Base-by-base conservation (phyloP, 2,329 filamentous ascomycete species). In the Aspergillus eucalypticola region DNA sequence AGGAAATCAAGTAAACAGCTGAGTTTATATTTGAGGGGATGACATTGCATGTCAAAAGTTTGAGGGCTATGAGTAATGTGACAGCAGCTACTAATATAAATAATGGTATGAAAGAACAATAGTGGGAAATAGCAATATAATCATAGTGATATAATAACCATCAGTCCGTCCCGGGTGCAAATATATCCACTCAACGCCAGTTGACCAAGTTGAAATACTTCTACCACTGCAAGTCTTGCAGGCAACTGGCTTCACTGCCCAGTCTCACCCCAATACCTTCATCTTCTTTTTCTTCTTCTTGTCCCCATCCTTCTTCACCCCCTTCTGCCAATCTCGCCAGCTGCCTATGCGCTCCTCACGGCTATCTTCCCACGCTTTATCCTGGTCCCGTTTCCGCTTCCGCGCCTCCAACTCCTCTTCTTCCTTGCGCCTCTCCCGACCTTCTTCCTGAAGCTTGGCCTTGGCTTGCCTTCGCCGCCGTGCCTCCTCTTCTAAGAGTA, bases 381-480 rank as follows among this genome's bases (percentile, higher is more conserved):
- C 92, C 75, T 95, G 91, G 73, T 98, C 92, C 61, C 95, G 84
- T 85, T 94, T 94, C 68, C 90, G 84, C 80, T 93, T 94, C 70
- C 91, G 82, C 67, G 85, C 85, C 70, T 94, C 92, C 8, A 90
- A 63, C 79, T 97, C 94, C 68, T 92, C 90, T 21, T 99, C 95
- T 70, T 88, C 88, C 74, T 90, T 90, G 73, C 88, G 86, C 83
- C 96, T 88, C 81, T 95, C 89, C 57, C 95, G 84, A 6, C 95
- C 95, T 76, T 99, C 94, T 77, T 99, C 95, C 78, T 96, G 92
- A 88, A 99, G 90, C 82, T 95, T 90, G 42, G 91, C 95, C 81
- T 96, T 96, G 75, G 94, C 77, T 83, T 96, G 93, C 66, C 92
- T 85, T 61, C 91, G 84, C 57, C 92, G 84, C 55, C 95, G 85